These are phyloP conservation scores for Picea glauca DNA, from an alignment of 75 land plant genomes.

Conservation along the genomic window DNA sequence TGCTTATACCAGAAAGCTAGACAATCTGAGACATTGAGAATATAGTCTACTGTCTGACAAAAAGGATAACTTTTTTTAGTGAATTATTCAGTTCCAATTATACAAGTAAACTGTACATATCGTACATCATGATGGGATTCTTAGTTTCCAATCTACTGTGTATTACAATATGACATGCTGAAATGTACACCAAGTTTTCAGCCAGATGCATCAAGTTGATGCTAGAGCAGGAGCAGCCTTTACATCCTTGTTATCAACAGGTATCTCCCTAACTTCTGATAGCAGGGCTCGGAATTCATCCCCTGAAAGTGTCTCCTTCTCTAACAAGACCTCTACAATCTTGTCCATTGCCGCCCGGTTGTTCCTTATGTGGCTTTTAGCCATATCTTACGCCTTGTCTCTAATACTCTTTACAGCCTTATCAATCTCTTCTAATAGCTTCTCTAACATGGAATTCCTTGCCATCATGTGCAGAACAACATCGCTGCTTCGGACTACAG, in stretches of 20 bases:
- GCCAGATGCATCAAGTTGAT: too few species aligned
- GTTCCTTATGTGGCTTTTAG: slow-evolving; percentile 46
- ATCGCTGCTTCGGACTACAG: slow-evolving; percentile 27
- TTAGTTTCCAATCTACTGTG: too few species aligned
- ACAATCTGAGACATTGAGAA: too few species aligned
- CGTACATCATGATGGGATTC: too few species aligned
- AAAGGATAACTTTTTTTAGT: neutral
- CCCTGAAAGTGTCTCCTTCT: slow-evolving; percentile 77
- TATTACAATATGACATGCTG: neutral
- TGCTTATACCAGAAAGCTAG: too few species aligned
- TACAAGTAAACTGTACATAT: neutral
- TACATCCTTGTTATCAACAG: slow-evolving; percentile 13
- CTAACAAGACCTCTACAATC: slow-evolving; percentile 58
- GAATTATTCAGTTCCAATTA: neutral
- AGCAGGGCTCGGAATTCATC: slow-evolving; percentile 77
- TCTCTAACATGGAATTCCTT: slow-evolving; percentile 83
- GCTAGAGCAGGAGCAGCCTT: neutral
- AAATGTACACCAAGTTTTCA: neutral
- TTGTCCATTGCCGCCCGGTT: slow-evolving; percentile 78
- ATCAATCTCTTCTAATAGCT: slow-evolving; percentile 30
- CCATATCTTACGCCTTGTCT: slow-evolving; percentile 66
- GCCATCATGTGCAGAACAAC: slow-evolving; percentile 71
- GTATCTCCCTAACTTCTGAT: slow-evolving; percentile 58
- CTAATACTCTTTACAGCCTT: slow-evolving; percentile 52
- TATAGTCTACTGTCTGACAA: too few species aligned